phyloP scores from a whole-genome alignment of 305 asterid genomes.

The Solanum hybrid region DNA sequence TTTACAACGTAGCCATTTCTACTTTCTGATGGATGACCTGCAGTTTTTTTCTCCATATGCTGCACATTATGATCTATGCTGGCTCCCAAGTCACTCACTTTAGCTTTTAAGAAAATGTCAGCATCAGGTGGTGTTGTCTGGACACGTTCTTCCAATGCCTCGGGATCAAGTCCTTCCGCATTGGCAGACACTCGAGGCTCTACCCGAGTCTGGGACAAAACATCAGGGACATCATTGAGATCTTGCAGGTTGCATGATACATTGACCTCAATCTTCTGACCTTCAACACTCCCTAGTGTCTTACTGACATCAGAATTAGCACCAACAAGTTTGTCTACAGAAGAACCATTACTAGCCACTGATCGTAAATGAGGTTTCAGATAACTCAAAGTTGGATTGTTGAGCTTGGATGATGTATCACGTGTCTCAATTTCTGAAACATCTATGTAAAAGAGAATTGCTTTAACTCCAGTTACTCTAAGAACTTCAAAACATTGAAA shows the following conservation, averaged over 20 bases:
- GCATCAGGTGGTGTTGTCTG: slow-evolving; percentile 63
- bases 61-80: slow-evolving; percentile 3
- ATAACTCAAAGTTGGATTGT: slow-evolving; percentile 11
- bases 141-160: slow-evolving; percentile 18
- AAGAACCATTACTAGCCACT: slow-evolving; percentile 6
- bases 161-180: slow-evolving; percentile 12
- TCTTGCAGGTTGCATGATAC: slow-evolving; percentile 8
- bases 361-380: slow-evolving; percentile 13
- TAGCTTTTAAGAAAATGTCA: slow-evolving; percentile 21
- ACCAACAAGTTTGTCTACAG: slow-evolving; percentile 3
- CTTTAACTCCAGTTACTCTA: not conserved
- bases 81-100: not conserved
- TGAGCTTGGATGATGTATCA: slow-evolving; percentile 16
- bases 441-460: slow-evolving; percentile 17
- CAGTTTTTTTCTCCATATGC: slow-evolving; percentile 7
- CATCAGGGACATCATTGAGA: slow-evolving; percentile 9
- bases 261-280: not conserved
- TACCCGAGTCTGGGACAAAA: slow-evolving; percentile 1
- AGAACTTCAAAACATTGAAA: not conserved
- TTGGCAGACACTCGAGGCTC: not conserved
- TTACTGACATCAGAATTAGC: slow-evolving; percentile 8
- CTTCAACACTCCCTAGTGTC: slow-evolving; percentile 5
- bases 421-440: slow-evolving; percentile 27
- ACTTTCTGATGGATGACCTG: slow-evolving; percentile 12
- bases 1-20: not conserved